Evolutionary conservation across 495 filamentous ascomycete genomes (phyloP), one percentile per base, ranked within the genome.

Genomic region (Evansstolkia leycettana): DNA sequence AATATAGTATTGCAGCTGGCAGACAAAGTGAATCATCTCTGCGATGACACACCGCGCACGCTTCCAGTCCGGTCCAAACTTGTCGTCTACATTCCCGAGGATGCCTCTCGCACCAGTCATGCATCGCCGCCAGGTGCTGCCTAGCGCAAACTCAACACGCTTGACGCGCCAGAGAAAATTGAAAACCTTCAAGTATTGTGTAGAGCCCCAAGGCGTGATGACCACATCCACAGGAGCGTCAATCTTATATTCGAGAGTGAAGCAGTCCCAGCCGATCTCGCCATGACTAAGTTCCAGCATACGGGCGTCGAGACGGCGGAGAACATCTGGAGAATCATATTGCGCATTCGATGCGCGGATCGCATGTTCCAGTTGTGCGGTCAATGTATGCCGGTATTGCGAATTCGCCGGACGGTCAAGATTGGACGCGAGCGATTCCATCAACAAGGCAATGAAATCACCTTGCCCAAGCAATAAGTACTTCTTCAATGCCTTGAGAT

Each of bases 141-240:
- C 71, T 0, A 99, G 72, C 0, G 82, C 85, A 54, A 96, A 99
- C 52, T 96, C 92, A 33, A 99, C 89, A 30, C 92, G 80, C 57
- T 99, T 99, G 46, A 96, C 78, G 36, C 92, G 83, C 92, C 92
- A 99, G 3, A 99, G 76, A 57, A 99, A 94, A 55, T 99, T 99
- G 75, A 99, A 99, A 17, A 96, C 83, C 49, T 95, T 95, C 41
- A 99, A 78, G 55, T 99, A 99, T 51, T 96, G 88, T 2, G 84
- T 84, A 36, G 83, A 89, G 24, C 82, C 86, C 74, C 84, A 93
- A 1, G 88, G 83, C 1, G 89, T 95, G 9, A 99, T 88, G 35
- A 99, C 86, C 34, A 96, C 90, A 50, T 99, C 92, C 16, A 96
- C 84, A 0, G 92, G 92, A 7, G 90, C 84, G 51, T 95, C 90